Base-by-base conservation (phyloP, 2,329 filamentous ascomycete species). In the Dothistroma septosporum region DNA sequence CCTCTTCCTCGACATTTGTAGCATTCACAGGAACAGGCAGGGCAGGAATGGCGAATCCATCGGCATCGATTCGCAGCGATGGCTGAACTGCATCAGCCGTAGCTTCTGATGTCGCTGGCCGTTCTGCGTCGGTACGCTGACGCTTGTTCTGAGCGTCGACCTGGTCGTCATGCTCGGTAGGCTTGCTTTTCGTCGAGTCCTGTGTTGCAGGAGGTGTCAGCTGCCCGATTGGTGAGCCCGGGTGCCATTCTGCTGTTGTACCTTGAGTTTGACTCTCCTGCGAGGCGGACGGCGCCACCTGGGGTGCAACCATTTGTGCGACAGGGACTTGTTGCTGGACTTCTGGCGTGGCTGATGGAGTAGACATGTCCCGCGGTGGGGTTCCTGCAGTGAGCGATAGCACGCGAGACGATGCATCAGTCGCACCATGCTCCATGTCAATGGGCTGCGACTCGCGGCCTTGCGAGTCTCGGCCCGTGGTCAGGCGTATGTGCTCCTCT, bases 41-140 rank as follows among this genome's bases (percentile, higher is more conserved):
- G 14, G 68, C 69, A 9, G 76, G 76, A 10, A 78, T 77, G 6
- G 69, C 71, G 60, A 78, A 79, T 16, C 76, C 77, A 57, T 79
- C 77, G 8, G 72, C 73, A 61, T 78, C 77, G 44, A 70, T 69
- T 22, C 75, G 75, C 32, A 28, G 46, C 33, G 31, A 53, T 31
- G 33, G 49, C 33, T 62, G 61, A 21, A 11, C 16, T 46, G 46
- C 41, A 46, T n/a, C 33, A 10, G 31, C 19, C 31, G 50, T 21
- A 12, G 54, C 21, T 37, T 59, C 56, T 32, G 65, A 35, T 14
- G 35, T 60, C 11, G 50, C 8, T 11, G 28, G 7, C 19, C 35
- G 50, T n/a, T 28, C 22, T 11, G 28, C 12, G 6, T 16, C 37
- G 4, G 59, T 60, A 16, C 64, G 61, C 31, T 57, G 63, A 48